Base-by-base conservation (phyloP, 805 yeast genomes). In the Saturnispora dispora region DNA sequence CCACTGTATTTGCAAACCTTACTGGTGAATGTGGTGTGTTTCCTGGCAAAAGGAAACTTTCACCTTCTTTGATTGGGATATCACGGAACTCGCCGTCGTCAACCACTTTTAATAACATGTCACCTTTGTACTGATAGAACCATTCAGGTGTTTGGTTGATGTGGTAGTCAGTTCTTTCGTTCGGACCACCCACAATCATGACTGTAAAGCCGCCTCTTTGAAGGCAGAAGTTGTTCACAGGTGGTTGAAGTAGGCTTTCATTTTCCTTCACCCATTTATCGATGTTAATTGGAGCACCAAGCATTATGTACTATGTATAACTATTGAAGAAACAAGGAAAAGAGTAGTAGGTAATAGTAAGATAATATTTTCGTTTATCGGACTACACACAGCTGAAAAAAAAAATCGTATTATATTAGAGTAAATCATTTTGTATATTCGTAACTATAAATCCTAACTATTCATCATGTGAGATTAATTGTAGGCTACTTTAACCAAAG, bases 141-240 rank as follows among this genome's bases (percentile, higher is more conserved):
- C 88, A 90, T 62, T 90, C 97, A 0, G 97, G 96, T 0, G 97
- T 90, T 60, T 88, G 95, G 63, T 90, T 90, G 46, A 90, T 79
- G 62, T 90, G 97, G 64, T 88, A 90, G 64, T 90, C 97, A 0
- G 96, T 89, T 52, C 97, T 74, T 61, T 83, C 95, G 64, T 90
- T 90, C 3, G 97, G 97, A 0, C 97, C 97, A 15, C 97, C 97
- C 1, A 90, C 95, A 48, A 89, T 82, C 96, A 90, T 90, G 36
- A 89, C 88, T 0, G 96, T 89, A 64, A 85, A 86, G 0, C 96
- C 96, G 5, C 95, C 96, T 46, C 89, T 74, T 66, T 90, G 96
- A 28, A 90, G 77, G 62, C 96, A 88, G 69, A 70, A 90, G 63
- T 90, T 90, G 66, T 88, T 88, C 33, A 90, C 96, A 1, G 97